Conservation (phyloP, 108 stramenopile genomes). For the Poteriospumella lacustris region DNA sequence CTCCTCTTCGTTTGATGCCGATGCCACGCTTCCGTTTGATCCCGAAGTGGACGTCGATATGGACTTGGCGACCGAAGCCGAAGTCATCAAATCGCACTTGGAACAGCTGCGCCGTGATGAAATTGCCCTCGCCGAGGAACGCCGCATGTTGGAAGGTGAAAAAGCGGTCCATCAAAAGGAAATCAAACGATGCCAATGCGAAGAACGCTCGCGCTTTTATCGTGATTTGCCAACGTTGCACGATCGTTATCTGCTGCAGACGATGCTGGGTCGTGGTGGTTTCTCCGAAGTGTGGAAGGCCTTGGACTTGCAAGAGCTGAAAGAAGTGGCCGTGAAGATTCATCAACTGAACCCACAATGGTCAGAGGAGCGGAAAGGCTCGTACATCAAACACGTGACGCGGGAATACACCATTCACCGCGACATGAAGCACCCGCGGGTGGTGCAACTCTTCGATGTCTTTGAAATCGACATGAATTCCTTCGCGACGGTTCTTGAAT, state of each 20-base stretch:
- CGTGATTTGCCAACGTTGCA: slow-evolving; percentile 50
- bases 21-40: neutral
- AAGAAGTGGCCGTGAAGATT: slow-evolving; percentile 94
- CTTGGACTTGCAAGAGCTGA: slow-evolving; percentile 70
- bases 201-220: slow-evolving; percentile 44
- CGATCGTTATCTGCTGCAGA: slow-evolving; percentile 80
- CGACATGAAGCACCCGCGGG: slow-evolving; percentile 87
- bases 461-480: slow-evolving; percentile 94
- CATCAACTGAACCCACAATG: slow-evolving; percentile 90
- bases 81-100: neutral
- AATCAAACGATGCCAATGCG: slow-evolving; percentile 39
- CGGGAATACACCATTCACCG: slow-evolving; percentile 96
- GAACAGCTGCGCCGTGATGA: slow-evolving; percentile 26
- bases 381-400: slow-evolving; percentile 93
- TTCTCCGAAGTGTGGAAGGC: slow-evolving; percentile 98
- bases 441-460: slow-evolving; percentile 89
- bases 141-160: slow-evolving; percentile 34
- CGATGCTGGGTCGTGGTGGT: slow-evolving; percentile 88
- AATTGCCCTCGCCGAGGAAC: slow-evolving; percentile 32
- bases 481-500: slow-evolving; percentile 94
- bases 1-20: neutral
- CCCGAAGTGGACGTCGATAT: neutral
- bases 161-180: slow-evolving; percentile 43
- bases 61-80: slow-evolving; percentile 4
- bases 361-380: slow-evolving; percentile 85